Evolutionary conservation across 768 basidiomycete genomes (phyloP).

Genomic region (Hypholoma sublateritium): DNA sequence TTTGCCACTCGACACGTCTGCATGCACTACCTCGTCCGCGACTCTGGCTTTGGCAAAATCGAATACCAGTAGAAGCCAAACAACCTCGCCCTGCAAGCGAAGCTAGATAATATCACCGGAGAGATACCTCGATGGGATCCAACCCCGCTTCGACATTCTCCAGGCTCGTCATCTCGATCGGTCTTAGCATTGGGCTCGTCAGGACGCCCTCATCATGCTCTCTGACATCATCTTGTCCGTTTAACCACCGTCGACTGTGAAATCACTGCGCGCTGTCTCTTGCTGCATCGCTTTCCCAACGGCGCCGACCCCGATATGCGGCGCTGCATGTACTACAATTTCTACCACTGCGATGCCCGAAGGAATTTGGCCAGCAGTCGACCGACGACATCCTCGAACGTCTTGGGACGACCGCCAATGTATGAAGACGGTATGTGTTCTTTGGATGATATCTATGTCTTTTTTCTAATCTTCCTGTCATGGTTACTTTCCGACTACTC

Average conservation of each 20-base stretch:
- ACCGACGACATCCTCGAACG: conserved; percentile 92
- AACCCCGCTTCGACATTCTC: conserved; percentile 90
- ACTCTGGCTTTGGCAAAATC: conserved; percentile 90
- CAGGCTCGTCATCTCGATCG: conserved; percentile 99
- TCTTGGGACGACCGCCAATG: conserved; percentile 76
- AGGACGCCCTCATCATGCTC: conserved; percentile 95
- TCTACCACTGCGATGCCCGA: conserved; percentile 83
- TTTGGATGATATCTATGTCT: not conserved
- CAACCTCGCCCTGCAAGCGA: conserved; percentile 70
- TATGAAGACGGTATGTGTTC: conserved; percentile 87
- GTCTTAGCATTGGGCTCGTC: conserved; percentile 99
- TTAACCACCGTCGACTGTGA: conserved; percentile 94
- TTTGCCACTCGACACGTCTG: conserved; percentile 93
- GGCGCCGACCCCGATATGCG: conserved; percentile 91
- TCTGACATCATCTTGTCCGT: conserved; percentile 96
- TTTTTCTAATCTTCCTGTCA: not conserved
- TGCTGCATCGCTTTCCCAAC: conserved; percentile 95
- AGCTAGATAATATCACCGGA: conserved; percentile 81
- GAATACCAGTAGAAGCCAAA: conserved; percentile 84
- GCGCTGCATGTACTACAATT: conserved; percentile 94
- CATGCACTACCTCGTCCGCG: conserved; percentile 94
- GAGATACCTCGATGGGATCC: conserved; percentile 95
- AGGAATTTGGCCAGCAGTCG: conserved; percentile 94
- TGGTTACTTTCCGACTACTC: conserved; percentile 97
- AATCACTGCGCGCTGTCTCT: conserved; percentile 94